Base-by-base conservation (phyloP, 139 green algal species). In the Chlorella sp. region DNA sequence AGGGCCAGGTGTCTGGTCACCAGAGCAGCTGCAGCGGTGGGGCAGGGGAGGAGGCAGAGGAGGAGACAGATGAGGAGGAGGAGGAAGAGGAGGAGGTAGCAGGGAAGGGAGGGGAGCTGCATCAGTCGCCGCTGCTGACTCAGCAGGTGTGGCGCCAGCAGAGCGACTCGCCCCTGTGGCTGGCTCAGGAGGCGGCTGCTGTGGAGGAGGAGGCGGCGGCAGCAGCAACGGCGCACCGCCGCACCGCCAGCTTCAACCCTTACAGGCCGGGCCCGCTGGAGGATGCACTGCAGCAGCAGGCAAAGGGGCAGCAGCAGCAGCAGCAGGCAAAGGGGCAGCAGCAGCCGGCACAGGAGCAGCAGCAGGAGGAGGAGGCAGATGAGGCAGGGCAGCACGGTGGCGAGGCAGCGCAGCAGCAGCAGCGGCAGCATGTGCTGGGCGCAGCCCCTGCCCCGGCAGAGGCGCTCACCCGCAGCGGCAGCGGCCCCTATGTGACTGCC, bases 141-240 rank as follows among this genome's bases (percentile, higher is more conserved):
- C 36, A 81, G 66, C 40, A 76, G 28, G n/a, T 21, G 3, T 86
- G 82, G 82, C 64, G 71, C 7, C 66, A 69, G 66, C 84, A 40
- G 66, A 88, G 84, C 42, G 68, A 81, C 68, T 88, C 68, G 40
- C 66, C 84, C 0, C 39, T 32, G 39, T 88, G 84, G 84, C 66
- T 36, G 32, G 18, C 15, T 36, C 37, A 61, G 61, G 60, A 40
- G 83, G 37, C 42, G 83, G 2, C 21, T 14, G 21, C 64, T 53
- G 81, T 15, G 3, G 37, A 39, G 12, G 37, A 19, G 7, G 83
- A 30, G 34, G 83, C 36, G 37, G 83, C 83, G 22, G 61, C 83
- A 30, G 61, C 83, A 11, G 79, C 78, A 12, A n/a, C 12, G 42
- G 42, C 42, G 64, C 64, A 26, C 22, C 64, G 21, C 22, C 21